A percentile compares a stretch with the other conserved stretches of the same genome.
Evolutionary conservation across 2,329 filamentous ascomycete species (phyloP).

Genomic region (Fusarium sp.): DNA sequence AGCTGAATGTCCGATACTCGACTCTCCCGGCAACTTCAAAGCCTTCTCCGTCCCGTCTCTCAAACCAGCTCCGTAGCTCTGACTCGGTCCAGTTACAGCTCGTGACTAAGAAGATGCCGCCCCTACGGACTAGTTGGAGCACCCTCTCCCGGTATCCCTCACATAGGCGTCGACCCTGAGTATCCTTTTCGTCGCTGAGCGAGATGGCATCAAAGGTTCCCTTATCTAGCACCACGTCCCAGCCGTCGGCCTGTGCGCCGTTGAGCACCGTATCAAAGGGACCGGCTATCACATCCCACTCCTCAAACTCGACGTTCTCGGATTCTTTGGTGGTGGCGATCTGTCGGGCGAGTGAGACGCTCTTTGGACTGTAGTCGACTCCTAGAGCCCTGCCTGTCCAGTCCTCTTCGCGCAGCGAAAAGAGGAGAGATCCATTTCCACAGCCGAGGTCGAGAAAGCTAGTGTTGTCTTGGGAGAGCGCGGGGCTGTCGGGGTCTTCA

Average conservation of each 20-base stretch:
- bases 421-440: slow-evolving; percentile 93
- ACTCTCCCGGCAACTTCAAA: slow-evolving; percentile 76
- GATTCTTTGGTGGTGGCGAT: slow-evolving; percentile 60
- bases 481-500: slow-evolving; percentile 33
- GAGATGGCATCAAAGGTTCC: slow-evolving; percentile 97
- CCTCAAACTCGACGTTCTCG: slow-evolving; percentile 55
- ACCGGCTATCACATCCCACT: slow-evolving; percentile 74
- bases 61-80: slow-evolving; percentile 86
- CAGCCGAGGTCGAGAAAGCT: slow-evolving; percentile 89
- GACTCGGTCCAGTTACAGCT: slow-evolving; percentile 98
- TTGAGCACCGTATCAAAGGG: slow-evolving; percentile 50
- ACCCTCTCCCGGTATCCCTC: slow-evolving; percentile 81
- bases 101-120: slow-evolving; percentile 85
- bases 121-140: slow-evolving; percentile 73
- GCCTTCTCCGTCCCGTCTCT: slow-evolving; percentile 48
- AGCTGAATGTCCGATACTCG: slow-evolving; percentile 87
- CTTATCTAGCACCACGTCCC: slow-evolving; percentile 96
- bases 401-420: slow-evolving; percentile 74
- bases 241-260: slow-evolving; percentile 62
- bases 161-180: slow-evolving; percentile 70
- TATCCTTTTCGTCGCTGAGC: slow-evolving; percentile 70
- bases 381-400: slow-evolving; percentile 82
- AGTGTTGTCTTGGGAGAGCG: slow-evolving; percentile 51
- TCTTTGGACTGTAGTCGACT: slow-evolving; percentile 86
- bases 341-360: slow-evolving; percentile 77